Conservation (phyloP, 495 filamentous ascomycete genomes). For the Bacidia gigantensis region DNA sequence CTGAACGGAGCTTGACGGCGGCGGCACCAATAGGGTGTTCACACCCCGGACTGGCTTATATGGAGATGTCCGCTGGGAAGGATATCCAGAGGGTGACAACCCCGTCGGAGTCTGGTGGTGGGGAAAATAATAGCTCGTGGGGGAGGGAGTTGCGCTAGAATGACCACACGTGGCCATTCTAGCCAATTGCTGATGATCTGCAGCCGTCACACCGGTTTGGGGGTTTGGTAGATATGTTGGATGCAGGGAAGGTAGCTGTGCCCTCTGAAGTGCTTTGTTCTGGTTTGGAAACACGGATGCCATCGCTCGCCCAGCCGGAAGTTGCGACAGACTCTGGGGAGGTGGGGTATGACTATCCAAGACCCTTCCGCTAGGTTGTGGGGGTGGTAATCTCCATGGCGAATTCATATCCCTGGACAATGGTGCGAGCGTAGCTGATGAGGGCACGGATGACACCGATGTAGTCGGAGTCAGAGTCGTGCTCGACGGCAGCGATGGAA, state of each 20-base stretch:
- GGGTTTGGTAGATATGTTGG: constrained; percentile 23
- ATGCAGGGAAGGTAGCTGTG: constrained; percentile 41
- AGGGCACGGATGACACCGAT: not conserved
- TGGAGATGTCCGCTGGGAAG: constrained; percentile 60
- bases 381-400: constrained; percentile 3
- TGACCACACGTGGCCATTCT: constrained; percentile 15
- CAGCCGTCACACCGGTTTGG: constrained; percentile 1
- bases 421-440: not conserved
- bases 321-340: constrained; percentile 13
- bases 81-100: constrained; percentile 49
- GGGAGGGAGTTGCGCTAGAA: constrained; percentile 28
- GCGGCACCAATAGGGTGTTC: constrained; percentile 77
- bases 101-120: constrained; percentile 33
- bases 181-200: constrained; percentile 3
- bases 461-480: constrained; percentile 24
- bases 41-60: constrained; percentile 85
- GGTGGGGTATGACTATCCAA: not conserved
- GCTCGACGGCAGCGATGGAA: constrained; percentile 20
- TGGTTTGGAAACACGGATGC: constrained; percentile 45
- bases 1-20: constrained; percentile 65
- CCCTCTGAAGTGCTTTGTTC: constrained; percentile 31
- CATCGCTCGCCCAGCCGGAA: constrained; percentile 40
- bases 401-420: constrained; percentile 18
- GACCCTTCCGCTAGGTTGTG: not conserved
- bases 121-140: constrained; percentile 20